phyloP scores from a whole-genome alignment of 1,284 basidiomycete species.

The Sanghuangporus weigelae region DNA sequence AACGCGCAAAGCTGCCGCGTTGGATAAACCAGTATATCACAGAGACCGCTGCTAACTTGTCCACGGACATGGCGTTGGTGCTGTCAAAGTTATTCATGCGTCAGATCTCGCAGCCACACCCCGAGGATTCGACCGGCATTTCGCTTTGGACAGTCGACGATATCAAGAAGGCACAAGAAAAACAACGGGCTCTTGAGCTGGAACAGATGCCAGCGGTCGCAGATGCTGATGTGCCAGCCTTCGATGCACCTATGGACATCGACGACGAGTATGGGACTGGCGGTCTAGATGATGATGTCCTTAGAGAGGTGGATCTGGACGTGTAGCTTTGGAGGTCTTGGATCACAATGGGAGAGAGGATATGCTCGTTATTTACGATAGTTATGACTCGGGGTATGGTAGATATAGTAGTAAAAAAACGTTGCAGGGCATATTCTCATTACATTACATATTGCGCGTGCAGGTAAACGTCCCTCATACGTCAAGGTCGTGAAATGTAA shows the following conservation, averaged over 20 bases:
- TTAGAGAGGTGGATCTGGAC: slow-evolving; percentile 55
- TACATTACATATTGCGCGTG: background rate
- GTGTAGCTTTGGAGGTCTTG: slow-evolving; percentile 22
- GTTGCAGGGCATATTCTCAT: background rate
- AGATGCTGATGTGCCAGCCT: slow-evolving; percentile 23
- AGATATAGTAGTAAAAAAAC: background rate
- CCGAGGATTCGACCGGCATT: slow-evolving; percentile 91
- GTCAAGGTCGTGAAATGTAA: slow-evolving; percentile 1
- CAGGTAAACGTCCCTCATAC: background rate
- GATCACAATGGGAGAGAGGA: background rate
- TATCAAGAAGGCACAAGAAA: slow-evolving; percentile 74
- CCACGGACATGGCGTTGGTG: slow-evolving; percentile 97
- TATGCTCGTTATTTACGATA: slow-evolving; percentile 1
- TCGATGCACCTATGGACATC: slow-evolving; percentile 26
- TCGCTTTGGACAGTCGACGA: slow-evolving; percentile 93
- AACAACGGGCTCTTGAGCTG: slow-evolving; percentile 56
- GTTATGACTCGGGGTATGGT: background rate
- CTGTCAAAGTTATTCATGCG: slow-evolving; percentile 97
- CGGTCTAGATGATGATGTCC: slow-evolving; percentile 63
- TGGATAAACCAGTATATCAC: slow-evolving; percentile 99
- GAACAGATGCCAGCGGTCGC: slow-evolving; percentile 36
- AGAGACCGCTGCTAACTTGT: slow-evolving; percentile 94
- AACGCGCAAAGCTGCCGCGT: slow-evolving; percentile 92
- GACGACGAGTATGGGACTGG: slow-evolving; percentile 64
- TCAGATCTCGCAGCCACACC: slow-evolving; percentile 94